Evolutionary conservation across 371 early-diverging fungal species (phyloP).

Genomic region (Globomyces sp.): DNA sequence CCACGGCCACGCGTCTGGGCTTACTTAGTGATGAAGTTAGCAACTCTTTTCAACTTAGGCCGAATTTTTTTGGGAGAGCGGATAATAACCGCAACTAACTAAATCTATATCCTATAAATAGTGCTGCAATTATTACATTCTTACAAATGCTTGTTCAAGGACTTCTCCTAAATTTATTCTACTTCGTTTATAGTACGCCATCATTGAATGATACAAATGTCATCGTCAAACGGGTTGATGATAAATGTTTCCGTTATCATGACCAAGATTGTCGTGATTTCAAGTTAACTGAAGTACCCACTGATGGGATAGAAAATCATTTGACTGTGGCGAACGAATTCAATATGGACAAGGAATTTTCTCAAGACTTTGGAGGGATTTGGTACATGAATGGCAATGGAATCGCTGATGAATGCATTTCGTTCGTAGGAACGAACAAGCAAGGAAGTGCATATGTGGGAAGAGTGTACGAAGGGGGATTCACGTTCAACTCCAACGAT

Average conservation of each 20-base stretch:
- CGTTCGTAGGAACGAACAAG: slow-evolving; percentile 10
- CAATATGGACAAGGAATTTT: background rate
- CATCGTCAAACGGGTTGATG: background rate
- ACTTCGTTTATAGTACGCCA: too few species aligned
- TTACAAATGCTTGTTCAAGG: too few species aligned
- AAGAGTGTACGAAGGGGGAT: slow-evolving; percentile 19
- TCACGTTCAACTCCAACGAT: slow-evolving; percentile 15
- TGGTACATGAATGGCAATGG: slow-evolving; percentile 26
- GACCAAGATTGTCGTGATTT: slow-evolving; percentile 22
- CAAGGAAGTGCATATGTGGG: background rate
- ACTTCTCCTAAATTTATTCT: too few species aligned
- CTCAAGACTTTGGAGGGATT: slow-evolving; percentile 13
- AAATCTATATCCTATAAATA: too few species aligned
- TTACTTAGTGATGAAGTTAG: too few species aligned
- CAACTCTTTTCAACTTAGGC: too few species aligned
- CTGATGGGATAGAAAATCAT: slow-evolving; percentile 9
- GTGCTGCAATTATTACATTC: too few species aligned
- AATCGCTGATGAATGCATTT: slow-evolving; percentile 20
- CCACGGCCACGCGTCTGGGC: too few species aligned
- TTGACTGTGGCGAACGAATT: slow-evolving; percentile 1
- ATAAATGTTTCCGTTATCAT: slow-evolving; percentile 18
- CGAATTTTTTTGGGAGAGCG: too few species aligned
- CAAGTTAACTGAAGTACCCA: slow-evolving; percentile 2
- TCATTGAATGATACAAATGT: too few species aligned
- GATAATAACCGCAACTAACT: too few species aligned